Evolutionary conservation across 345 rosid species (phyloP), one percentile per base, ranked within the genome.

Genomic region (Aethionema arabicum): DNA sequence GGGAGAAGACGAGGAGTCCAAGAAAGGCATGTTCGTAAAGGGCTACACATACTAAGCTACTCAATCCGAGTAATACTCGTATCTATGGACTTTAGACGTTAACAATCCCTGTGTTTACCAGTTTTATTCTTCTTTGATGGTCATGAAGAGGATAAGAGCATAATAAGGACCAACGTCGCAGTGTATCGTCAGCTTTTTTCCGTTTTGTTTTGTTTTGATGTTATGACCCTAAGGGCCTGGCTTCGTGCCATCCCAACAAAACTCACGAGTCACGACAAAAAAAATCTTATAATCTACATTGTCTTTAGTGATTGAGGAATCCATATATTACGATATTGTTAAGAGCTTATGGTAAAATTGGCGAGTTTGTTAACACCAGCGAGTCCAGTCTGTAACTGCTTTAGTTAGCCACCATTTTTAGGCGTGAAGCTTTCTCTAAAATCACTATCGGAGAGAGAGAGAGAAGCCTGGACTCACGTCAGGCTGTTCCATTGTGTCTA

Each of bases 21-120:
- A 82, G 86, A 89, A 76, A 77, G 97, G 98, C 67, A 92, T 92
- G 98, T 92, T 92, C 11, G 98, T 87, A 58, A 87, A 84, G 74
- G 98, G 98, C 68, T 92, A 92, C 72, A 92, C 96, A 66, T 92
- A 92, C 76, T 92, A 79, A 81, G 66, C 4, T 3, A 3, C 44
- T 8, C 9, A 8, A 40, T 10, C 8, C n/a, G n/a, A n/a, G n/a
- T n/a, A n/a, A 6, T 40, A 40, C 44, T 40, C 4, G 27, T 1
- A 37, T 37, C 40, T 37, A 37, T 37, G 40, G 43, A 21, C 27
- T 21, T 21, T 21, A 21, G 27, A 21, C 27, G 27, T 21, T 21
- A 21, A 21, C 27, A 21, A 21, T 21, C 27, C 27, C 27, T 21
- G 27, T 21, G 27, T 21, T 21, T 21, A 21, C 27, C 27, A 21